Evolutionary conservation across 2,329 filamentous ascomycete genomes (phyloP).

Genomic region (Alternaria arbusti): DNA sequence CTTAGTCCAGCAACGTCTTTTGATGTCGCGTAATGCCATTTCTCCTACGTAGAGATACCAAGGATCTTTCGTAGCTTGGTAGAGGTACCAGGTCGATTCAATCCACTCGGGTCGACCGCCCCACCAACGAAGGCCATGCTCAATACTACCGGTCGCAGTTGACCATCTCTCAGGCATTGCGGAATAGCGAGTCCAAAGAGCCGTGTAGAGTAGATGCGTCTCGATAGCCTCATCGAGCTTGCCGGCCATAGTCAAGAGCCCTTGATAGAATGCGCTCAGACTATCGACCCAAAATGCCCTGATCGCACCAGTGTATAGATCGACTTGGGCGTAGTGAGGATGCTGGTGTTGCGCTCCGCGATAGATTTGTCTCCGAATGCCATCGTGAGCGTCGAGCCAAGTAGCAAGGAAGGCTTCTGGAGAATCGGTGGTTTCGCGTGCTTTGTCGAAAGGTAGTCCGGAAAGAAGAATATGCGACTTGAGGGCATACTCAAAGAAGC

Average conservation of each 20-base stretch:
- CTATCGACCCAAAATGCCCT: slow-evolving; percentile 96
- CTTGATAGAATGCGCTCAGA: slow-evolving; percentile 92
- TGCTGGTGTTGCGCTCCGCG: slow-evolving; percentile 76
- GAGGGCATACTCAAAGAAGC: slow-evolving; percentile 97
- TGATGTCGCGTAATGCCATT: slow-evolving; percentile 90
- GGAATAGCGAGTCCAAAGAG: slow-evolving; percentile 93
- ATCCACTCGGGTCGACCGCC: slow-evolving; percentile 94
- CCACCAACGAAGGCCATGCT: slow-evolving; percentile 91
- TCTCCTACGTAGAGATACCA: slow-evolving; percentile 97
- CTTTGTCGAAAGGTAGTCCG: slow-evolving; percentile 59
- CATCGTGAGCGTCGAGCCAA: slow-evolving; percentile 85
- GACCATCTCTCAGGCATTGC: slow-evolving; percentile 95
- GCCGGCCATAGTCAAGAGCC: slow-evolving; percentile 82
- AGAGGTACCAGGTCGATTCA: slow-evolving; percentile 96
- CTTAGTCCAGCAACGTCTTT: slow-evolving; percentile 82
- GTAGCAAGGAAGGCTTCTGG: slow-evolving; percentile 79
- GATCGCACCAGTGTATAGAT: slow-evolving; percentile 84
- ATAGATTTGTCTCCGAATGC: slow-evolving; percentile 91
- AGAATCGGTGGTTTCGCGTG: slow-evolving; percentile 67
- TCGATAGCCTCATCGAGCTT: slow-evolving; percentile 90
- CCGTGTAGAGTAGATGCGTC: slow-evolving; percentile 87
- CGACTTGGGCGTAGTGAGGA: slow-evolving; percentile 91
- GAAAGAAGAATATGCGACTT: slow-evolving; percentile 93
- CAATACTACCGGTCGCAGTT: slow-evolving; percentile 79
- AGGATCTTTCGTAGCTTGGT: slow-evolving; percentile 87